These are phyloP conservation scores for Polyporus tsugae DNA, from an alignment of 1,284 basidiomycete species.

Conservation along the genomic window DNA sequence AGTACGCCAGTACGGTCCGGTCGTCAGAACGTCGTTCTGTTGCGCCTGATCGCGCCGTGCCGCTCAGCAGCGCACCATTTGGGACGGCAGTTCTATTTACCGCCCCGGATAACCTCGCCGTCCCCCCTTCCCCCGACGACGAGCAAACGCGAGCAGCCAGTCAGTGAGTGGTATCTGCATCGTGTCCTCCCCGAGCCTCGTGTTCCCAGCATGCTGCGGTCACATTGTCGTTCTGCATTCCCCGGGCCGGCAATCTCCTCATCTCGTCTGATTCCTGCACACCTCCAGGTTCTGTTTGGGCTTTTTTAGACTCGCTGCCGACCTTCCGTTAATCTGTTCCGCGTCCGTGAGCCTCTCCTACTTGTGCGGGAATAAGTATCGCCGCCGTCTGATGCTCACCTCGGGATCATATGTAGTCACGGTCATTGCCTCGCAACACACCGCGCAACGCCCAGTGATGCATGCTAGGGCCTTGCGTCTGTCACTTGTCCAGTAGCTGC, in stretches of 20 bases:
- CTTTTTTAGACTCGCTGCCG: not conserved
- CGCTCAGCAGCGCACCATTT: not conserved
- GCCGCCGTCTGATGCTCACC: not conserved
- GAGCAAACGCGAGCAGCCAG: not conserved
- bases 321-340: not conserved
- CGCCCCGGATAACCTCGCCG: not conserved
- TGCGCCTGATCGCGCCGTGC: not conserved
- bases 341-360: not conserved
- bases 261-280: not conserved
- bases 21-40: not conserved
- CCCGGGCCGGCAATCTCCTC: not conserved
- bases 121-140: too few species aligned
- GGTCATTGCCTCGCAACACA: not conserved
- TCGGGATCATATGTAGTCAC: not conserved
- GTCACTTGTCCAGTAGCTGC: not conserved
- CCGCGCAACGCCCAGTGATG: not conserved
- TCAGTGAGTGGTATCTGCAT: not conserved
- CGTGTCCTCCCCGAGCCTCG: not conserved
- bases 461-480: not conserved
- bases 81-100: not conserved
- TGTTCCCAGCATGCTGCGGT: slow-evolving; percentile 1
- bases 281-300: not conserved
- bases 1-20: not conserved
- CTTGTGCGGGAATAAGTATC: not conserved
- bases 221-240: not conserved